phyloP scores from a whole-genome alignment of 192 early-diverging fungal genomes.

The Jimgerdemannia flammicorona region DNA sequence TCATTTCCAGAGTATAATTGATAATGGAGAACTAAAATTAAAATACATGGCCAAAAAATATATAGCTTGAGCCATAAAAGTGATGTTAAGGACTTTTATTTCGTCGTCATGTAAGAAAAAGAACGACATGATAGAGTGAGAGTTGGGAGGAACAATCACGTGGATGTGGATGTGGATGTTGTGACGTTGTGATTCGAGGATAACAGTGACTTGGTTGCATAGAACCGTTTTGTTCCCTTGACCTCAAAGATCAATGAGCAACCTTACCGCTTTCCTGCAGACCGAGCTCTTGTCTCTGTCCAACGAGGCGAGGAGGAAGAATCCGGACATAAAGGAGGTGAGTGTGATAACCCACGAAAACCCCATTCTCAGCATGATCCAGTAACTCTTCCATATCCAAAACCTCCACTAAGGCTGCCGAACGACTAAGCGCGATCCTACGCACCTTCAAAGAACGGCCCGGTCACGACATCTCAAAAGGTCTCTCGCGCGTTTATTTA shows the following conservation, averaged over 20 bases:
- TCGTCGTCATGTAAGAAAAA: too few species aligned
- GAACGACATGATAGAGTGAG: too few species aligned
- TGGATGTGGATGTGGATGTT: too few species aligned
- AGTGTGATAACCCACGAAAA: constrained; percentile 1
- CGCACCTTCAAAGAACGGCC: constrained; percentile 53
- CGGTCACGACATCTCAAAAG: constrained; percentile 37
- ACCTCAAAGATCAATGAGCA: constrained; percentile 29
- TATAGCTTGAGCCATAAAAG: too few species aligned
- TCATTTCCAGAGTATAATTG: too few species aligned
- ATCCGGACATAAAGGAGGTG: constrained; percentile 97
- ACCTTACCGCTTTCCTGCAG: constrained; percentile 58
- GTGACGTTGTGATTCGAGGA: too few species aligned
- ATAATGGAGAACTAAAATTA: too few species aligned
- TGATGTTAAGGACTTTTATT: too few species aligned
- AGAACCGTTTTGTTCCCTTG: too few species aligned
- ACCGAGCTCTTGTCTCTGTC: constrained; percentile 82
- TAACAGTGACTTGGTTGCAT: too few species aligned
- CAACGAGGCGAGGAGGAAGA: constrained; percentile 81
- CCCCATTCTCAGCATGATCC: not conserved
- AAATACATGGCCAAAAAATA: too few species aligned
- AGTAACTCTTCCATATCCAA: not conserved
- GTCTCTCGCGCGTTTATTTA: constrained; percentile 1
- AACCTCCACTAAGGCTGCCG: constrained; percentile 45
- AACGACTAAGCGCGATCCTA: constrained; percentile 58
- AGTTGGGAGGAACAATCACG: too few species aligned